phyloP scores from a whole-genome alignment of 352 stramenopile genomes.

The Phytophthora crassamura region DNA sequence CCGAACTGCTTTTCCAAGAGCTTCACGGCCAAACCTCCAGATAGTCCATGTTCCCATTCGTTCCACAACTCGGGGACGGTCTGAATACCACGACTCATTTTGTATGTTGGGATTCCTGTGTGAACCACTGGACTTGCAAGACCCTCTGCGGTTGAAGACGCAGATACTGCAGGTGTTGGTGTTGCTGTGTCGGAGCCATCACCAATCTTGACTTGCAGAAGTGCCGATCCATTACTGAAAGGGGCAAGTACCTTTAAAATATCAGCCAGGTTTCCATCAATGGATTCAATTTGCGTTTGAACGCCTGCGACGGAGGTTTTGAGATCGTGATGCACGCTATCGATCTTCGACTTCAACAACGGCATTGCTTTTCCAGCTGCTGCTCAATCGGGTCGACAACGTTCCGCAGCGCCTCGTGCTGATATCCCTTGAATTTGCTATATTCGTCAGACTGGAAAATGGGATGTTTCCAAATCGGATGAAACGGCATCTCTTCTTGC shows the following conservation, averaged over 20 bases:
- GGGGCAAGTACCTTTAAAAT: neutral
- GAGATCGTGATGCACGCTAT: neutral
- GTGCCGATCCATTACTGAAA: neutral
- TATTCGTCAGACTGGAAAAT: neutral
- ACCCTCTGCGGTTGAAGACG: too few species aligned
- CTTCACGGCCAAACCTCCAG: too few species aligned
- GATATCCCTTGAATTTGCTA: neutral
- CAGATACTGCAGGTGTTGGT: too few species aligned
- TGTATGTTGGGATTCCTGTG: too few species aligned
- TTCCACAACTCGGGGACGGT: too few species aligned
- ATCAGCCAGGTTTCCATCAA: neutral
- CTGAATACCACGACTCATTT: too few species aligned
- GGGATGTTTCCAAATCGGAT: neutral
- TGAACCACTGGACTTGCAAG: too few species aligned
- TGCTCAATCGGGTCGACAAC: neutral
- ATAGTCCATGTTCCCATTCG: too few species aligned
- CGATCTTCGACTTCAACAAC: neutral
- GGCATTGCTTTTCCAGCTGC: constrained; percentile 1
- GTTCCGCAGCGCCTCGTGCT: neutral
- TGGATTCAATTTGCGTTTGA: neutral
- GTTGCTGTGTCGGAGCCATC: neutral
- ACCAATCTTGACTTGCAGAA: neutral
- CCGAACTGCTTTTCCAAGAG: too few species aligned
- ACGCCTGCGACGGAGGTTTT: neutral
- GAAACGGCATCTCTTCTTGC: neutral